Percentiles rank a stretch among this genome's conserved stretches.
These are phyloP conservation scores for Yamadazyma membranifaciens DNA, from an alignment of 1,139 yeast species.

Conservation along the genomic window DNA sequence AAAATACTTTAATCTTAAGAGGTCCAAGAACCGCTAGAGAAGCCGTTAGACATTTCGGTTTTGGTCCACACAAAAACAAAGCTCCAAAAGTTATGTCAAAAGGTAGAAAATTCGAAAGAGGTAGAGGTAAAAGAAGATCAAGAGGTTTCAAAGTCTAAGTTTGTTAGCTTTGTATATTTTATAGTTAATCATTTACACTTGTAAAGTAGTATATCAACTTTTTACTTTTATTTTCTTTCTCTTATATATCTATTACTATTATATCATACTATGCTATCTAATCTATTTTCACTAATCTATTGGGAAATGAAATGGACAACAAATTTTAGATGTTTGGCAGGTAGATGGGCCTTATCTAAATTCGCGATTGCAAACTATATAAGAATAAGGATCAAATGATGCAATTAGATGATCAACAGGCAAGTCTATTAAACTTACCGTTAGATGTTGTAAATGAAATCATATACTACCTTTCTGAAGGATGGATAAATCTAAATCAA, in stretches of 20 bases:
- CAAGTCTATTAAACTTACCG: slow-evolving; percentile 12
- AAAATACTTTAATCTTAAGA: slow-evolving; percentile 96
- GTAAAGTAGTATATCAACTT: slow-evolving; percentile 5
- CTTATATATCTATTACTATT: not conserved
- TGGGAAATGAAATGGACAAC: too few relatives aligned
- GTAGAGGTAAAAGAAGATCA: slow-evolving; percentile 99
- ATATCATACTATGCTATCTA: too few relatives aligned
- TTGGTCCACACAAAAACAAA: slow-evolving; percentile 99
- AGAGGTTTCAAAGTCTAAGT: slow-evolving; percentile 99
- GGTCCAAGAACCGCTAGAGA: slow-evolving; percentile 99
- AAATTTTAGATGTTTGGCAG: not conserved
- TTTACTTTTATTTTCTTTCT: too few relatives aligned
- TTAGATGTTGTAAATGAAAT: slow-evolving; percentile 19
- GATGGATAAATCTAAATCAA: slow-evolving; percentile 1
- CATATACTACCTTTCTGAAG: slow-evolving; percentile 15
- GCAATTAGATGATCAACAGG: not conserved
- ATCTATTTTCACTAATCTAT: too few relatives aligned
- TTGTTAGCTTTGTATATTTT: slow-evolving; percentile 12
- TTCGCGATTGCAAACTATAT: not conserved
- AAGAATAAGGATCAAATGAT: not conserved
- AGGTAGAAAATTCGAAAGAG: slow-evolving; percentile 99
- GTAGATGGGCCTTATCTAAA: not conserved
- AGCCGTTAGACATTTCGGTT: slow-evolving; percentile 99
- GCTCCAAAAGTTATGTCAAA: slow-evolving; percentile 97
- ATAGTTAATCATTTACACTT: slow-evolving; percentile 8